Base-by-base conservation (phyloP, 2,329 filamentous ascomycete genomes). In the Penicillium sp. region DNA sequence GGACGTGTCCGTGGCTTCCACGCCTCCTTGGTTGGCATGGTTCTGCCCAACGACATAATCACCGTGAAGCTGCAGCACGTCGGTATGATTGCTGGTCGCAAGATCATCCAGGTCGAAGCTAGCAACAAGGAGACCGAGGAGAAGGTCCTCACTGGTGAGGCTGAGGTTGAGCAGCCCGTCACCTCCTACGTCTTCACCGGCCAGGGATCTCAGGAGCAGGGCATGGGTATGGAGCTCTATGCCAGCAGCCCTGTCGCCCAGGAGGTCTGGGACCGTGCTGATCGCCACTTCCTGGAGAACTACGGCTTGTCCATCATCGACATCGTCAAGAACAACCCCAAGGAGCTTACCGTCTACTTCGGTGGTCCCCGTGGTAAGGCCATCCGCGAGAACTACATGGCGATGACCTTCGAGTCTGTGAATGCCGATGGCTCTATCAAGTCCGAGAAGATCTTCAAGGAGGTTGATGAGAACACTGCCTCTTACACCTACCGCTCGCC, bases 161-260 rank as follows among this genome's bases (percentile, higher is more conserved):
- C 95, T 28, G 95, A 99, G 78, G 92, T 99, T 59, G 95, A 99
- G 79, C 95, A 99, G 76, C 96, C 96, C 7, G 92, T 95, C 37
- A 96, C 94, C 1, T 89, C 95, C 5, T 99, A 99, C 72, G 92
- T 99, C 68, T 99, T 99, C 79, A 99, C 96, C 64, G 95, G 95
- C 57, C 95, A 99, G 78, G 95, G 95, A 70, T 97, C 93, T 53
- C 96, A 99, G 78, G 95, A 99, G 78, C 95, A 99, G 78, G 95
- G 95, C 63, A 99, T 99, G 95, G 95, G 95, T 79, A 99, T 99
- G 95, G 95, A 98, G 73, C 84, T 99, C 54, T 99, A 99, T 76
- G 90, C 85, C 71, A 96, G 89, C 83, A 98, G 95, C 75, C 83
- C 89, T 39, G 95, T 99, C 20, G 96, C 95, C 63, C 93, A 92